Evolutionary conservation across 2,329 filamentous ascomycete species (phyloP).

Genomic region (Fusarium solani-melongenae): DNA sequence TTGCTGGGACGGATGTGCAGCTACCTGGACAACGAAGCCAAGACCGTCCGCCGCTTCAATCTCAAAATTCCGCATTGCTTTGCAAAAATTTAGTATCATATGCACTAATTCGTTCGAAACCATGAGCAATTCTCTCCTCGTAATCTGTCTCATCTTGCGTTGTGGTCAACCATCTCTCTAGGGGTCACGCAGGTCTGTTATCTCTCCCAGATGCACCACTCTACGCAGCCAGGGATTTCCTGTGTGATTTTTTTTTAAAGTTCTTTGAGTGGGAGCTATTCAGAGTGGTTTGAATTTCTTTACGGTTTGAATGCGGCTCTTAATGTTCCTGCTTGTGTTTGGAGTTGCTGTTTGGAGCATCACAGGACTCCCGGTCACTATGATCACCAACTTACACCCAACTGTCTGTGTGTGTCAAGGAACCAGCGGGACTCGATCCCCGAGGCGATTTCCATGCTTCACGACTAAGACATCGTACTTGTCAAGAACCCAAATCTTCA

Average conservation of each 20-base stretch:
- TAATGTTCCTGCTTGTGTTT: background rate
- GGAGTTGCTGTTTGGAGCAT: background rate
- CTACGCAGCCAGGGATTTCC: background rate
- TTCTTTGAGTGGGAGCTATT: background rate
- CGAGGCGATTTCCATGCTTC: background rate
- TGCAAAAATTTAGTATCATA: background rate
- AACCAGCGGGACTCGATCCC: background rate
- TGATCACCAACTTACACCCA: background rate
- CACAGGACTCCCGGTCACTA: background rate
- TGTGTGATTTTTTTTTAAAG: background rate
- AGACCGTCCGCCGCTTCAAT: too few relatives aligned
- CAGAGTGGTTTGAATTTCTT: too few relatives aligned
- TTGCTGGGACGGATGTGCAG: background rate
- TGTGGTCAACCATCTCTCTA: background rate
- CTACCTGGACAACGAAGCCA: background rate
- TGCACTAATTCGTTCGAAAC: background rate
- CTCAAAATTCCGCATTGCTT: too few relatives aligned
- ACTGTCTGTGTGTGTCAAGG: too few relatives aligned
- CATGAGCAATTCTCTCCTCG: fast-evolving
- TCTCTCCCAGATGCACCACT: background rate
- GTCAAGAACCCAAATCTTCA: background rate
- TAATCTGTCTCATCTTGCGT: background rate
- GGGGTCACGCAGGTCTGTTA: too few relatives aligned
- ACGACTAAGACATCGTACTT: background rate
- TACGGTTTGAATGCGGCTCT: background rate